Percentiles rank a stretch among this genome's conserved stretches.
These are phyloP conservation scores for Penicillium daleae DNA, from an alignment of 495 filamentous ascomycete species.

Conservation along the genomic window DNA sequence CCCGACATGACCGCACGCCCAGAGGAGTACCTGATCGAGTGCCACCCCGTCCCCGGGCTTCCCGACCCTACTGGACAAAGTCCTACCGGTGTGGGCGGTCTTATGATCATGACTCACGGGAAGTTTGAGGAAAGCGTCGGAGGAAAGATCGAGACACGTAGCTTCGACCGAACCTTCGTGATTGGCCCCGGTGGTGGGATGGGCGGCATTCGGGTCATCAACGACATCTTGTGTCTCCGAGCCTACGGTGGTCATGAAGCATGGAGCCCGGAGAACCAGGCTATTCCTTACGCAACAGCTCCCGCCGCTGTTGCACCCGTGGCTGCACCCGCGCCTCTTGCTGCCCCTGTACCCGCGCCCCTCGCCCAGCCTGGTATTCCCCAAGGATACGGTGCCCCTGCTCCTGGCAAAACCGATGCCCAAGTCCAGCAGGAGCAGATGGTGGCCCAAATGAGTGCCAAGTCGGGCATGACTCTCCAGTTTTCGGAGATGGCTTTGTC, in stretches of 20 bases:
- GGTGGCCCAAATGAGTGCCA: conserved; percentile 64
- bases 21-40: conserved; percentile 79
- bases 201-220: conserved; percentile 73
- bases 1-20: conserved; percentile 64
- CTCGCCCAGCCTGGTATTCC: conserved; percentile 33
- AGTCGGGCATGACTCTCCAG: conserved; percentile 71
- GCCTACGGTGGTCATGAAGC: conserved; percentile 65
- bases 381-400: conserved; percentile 47
- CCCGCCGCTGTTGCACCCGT: conserved; percentile 14
- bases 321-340: conserved; percentile 11
- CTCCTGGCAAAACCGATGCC: conserved; percentile 42
- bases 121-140: conserved; percentile 76
- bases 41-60: conserved; percentile 72
- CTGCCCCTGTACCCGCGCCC: conserved; percentile 9
- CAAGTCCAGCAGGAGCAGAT: conserved; percentile 63
- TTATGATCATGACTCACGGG: conserved; percentile 79
- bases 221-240: conserved; percentile 74
- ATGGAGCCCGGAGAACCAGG: conserved; percentile 55
- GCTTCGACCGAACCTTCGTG: conserved; percentile 84
- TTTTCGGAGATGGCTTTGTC: conserved; percentile 74
- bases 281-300: conserved; percentile 24
- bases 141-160: conserved; percentile 63
- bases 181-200: conserved; percentile 72
- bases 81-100: conserved; percentile 68
- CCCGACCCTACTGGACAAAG: conserved; percentile 70